Percentiles rank a stretch among this genome's conserved stretches.
Evolutionary conservation across 305 asterid genomes (phyloP).

Genomic region (Fraxinus albicans): DNA sequence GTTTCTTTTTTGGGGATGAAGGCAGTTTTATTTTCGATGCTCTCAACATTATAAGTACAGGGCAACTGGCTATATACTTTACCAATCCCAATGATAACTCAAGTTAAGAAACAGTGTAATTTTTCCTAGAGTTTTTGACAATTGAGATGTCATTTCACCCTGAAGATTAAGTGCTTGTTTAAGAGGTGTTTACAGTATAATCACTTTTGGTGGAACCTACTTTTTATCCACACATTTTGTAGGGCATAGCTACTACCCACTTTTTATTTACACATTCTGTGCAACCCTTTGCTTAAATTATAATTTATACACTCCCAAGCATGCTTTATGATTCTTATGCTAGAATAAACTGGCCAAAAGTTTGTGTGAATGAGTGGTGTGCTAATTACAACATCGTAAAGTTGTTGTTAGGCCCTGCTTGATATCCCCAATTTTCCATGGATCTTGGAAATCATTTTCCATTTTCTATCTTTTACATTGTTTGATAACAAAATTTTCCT

Average conservation of each 20-base stretch:
- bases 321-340: not conserved
- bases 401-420: not conserved
- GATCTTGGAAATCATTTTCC: too few relatives aligned
- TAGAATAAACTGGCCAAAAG: not conserved
- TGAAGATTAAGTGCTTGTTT: not conserved
- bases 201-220: not conserved
- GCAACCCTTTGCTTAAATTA: not conserved
- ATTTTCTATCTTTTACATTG: too few relatives aligned
- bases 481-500: too few relatives aligned
- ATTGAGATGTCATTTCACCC: not conserved
- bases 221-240: not conserved
- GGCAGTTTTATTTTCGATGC: not conserved
- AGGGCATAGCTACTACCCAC: too few relatives aligned
- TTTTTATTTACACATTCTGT: not conserved
- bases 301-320: not conserved
- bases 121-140: not conserved
- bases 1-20: not conserved
- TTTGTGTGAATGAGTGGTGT: not conserved
- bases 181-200: not conserved
- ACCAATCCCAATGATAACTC: slow-evolving; percentile 1
- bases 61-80: not conserved
- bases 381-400: not conserved
- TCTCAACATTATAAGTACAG: not conserved
- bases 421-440: too few relatives aligned
- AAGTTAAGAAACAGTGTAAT: not conserved